phyloP scores from a whole-genome alignment of 1,139 yeast genomes.

The Meyerozyma sp. region DNA sequence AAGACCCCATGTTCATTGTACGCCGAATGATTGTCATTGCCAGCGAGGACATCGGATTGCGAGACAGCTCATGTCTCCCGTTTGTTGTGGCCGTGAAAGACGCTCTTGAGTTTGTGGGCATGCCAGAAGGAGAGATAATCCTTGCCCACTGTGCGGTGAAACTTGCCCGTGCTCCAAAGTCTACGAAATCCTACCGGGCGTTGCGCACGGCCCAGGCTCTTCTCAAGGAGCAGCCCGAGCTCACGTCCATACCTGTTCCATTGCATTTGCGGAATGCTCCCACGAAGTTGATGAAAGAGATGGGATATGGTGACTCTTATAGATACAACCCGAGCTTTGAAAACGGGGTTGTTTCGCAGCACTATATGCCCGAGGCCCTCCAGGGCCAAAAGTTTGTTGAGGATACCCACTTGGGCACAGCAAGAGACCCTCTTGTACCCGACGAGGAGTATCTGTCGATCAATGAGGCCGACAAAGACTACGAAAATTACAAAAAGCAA shows the following conservation, averaged over 20 bases:
- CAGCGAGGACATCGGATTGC: constrained; percentile 80
- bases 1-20: constrained; percentile 88
- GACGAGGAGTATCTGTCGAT: constrained; percentile 16
- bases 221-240: constrained; percentile 55
- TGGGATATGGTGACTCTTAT: constrained; percentile 81
- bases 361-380: constrained; percentile 56
- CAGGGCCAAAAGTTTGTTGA: constrained; percentile 32
- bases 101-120: constrained; percentile 87
- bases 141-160: constrained; percentile 91
- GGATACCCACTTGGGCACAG: constrained; percentile 29
- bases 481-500: constrained; percentile 20
- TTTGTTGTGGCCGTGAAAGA: constrained; percentile 83
- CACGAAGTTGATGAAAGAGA: constrained; percentile 77
- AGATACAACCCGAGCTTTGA: constrained; percentile 80
- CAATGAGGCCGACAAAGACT: constrained; percentile 20
- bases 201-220: constrained; percentile 60
- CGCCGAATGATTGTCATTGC: constrained; percentile 91
- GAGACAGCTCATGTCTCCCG: constrained; percentile 81
- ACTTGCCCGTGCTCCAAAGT: constrained; percentile 78
- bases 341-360: constrained; percentile 70
- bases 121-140: constrained; percentile 92
- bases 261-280: constrained; percentile 91
- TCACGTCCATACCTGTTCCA: constrained; percentile 64
- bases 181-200: constrained; percentile 79
- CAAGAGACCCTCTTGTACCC: constrained; percentile 22